Conservation (phyloP, 495 filamentous ascomycete species). For the Chaetomium tenue region DNA sequence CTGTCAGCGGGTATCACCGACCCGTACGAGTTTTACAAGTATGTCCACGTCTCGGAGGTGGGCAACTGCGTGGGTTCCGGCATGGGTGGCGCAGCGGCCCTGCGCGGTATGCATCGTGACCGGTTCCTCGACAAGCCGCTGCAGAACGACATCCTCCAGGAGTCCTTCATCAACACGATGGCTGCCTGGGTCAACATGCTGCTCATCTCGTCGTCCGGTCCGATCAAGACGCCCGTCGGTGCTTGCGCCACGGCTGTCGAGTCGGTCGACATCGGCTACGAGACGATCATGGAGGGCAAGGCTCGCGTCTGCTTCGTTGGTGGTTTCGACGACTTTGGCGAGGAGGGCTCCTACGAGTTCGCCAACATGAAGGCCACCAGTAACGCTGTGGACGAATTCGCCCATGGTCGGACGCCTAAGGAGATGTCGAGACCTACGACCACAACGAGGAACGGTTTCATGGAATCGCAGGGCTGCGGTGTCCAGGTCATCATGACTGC, state of each 20-base stretch:
- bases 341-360: conserved; percentile 98
- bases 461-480: conserved; percentile 99
- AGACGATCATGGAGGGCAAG: conserved; percentile 97
- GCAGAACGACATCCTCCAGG: conserved; percentile 97
- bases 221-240: conserved; percentile 97
- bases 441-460: conserved; percentile 95
- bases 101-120: conserved; percentile 98
- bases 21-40: conserved; percentile 99
- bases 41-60: conserved; percentile 96
- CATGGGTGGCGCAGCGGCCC: conserved; percentile 87
- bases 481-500: conserved; percentile 98
- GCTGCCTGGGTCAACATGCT: conserved; percentile 99
- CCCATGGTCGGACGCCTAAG: conserved; percentile 87
- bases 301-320: conserved; percentile 95
- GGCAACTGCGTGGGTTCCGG: conserved; percentile 98
- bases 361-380: conserved; percentile 99
- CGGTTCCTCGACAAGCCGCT: conserved; percentile 95
- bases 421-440: conserved; percentile 99
- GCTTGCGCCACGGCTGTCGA: conserved; percentile 97
- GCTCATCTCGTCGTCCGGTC: conserved; percentile 90
- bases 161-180: conserved; percentile 99
- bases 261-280: conserved; percentile 94
- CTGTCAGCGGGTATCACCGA: conserved; percentile 96
- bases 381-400: conserved; percentile 94
- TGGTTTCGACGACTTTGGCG: conserved; percentile 98